These are phyloP conservation scores for Xylariaceae sp. DNA, from an alignment of 2,329 filamentous ascomycete genomes.

Conservation along the genomic window DNA sequence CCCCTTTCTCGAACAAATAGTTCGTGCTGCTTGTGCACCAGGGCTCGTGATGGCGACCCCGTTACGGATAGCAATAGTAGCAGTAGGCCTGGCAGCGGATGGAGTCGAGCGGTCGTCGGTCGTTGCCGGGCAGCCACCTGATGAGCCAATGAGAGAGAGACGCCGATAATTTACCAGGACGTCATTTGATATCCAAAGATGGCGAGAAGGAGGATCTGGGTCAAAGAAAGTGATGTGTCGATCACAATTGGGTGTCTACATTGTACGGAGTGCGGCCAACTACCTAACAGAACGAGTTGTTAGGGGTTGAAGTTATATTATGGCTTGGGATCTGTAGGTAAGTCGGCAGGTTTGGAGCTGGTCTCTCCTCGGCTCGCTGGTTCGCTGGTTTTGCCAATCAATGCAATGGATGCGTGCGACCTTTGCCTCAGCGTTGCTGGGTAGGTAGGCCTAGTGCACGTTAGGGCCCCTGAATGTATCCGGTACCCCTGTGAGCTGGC, in stretches of 20 bases:
- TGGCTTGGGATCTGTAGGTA: not conserved
- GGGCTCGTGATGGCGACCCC: not conserved
- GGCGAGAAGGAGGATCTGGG: not conserved
- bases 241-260: not conserved
- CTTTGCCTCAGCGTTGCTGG: not conserved
- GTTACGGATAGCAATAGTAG: not conserved
- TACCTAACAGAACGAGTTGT: not conserved
- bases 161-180: constrained; percentile 1
- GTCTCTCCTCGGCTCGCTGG: not conserved
- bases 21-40: not conserved
- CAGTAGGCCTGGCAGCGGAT: no score
- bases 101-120: not conserved
- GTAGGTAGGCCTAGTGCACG: no score
- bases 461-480: not conserved
- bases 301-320: not conserved
- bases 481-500: not conserved
- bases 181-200: constrained; percentile 1
- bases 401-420: not conserved
- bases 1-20: not conserved
- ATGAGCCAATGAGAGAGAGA: constrained; percentile 1
- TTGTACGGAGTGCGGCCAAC: not conserved
- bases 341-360: not conserved
- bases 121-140: not conserved
- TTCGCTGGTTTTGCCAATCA: no score
- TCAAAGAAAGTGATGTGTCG: not conserved